Evolutionary conservation across 768 basidiomycete genomes (phyloP).

Genomic region (Peribolospora kevripleyi): DNA sequence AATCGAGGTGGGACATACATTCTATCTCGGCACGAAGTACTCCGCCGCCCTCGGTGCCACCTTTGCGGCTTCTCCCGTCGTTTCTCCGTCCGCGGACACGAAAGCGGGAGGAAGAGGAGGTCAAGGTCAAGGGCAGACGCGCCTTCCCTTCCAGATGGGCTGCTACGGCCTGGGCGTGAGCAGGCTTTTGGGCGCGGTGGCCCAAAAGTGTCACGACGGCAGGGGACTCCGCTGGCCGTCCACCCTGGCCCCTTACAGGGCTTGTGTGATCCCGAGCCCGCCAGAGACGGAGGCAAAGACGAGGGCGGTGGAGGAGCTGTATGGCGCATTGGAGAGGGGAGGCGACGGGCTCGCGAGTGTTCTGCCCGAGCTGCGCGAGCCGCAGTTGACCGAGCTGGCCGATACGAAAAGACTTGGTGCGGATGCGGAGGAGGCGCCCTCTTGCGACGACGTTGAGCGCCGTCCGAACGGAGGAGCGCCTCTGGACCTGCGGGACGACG

Average conservation of each 20-base stretch:
- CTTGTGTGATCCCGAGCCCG: neutral
- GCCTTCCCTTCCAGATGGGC: constrained; percentile 5
- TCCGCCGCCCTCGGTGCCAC: constrained; percentile 4
- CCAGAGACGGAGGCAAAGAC: neutral
- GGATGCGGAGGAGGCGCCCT: too few species aligned
- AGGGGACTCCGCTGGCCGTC: constrained; percentile 5
- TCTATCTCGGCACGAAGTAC: constrained; percentile 6
- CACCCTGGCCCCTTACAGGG: constrained; percentile 1
- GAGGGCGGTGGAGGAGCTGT: too few species aligned
- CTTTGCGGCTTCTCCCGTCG: neutral
- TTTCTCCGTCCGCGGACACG: neutral
- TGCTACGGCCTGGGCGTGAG: constrained; percentile 8
- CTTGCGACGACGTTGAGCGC: too few species aligned
- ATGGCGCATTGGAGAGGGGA: too few species aligned
- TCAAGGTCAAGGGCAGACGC: neutral
- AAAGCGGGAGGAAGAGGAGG: neutral
- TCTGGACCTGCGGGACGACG: neutral
- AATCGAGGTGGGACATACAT: constrained; percentile 8
- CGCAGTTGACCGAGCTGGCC: too few species aligned
- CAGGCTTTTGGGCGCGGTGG: constrained; percentile 4
- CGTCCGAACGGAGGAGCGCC: too few species aligned
- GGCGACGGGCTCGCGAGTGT: too few species aligned
- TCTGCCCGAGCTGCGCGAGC: too few species aligned
- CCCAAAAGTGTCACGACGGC: constrained; percentile 1
- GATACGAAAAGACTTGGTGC: too few species aligned